Conservation (phyloP, 306 rosid species). For the Styphnolobium japonicum region DNA sequence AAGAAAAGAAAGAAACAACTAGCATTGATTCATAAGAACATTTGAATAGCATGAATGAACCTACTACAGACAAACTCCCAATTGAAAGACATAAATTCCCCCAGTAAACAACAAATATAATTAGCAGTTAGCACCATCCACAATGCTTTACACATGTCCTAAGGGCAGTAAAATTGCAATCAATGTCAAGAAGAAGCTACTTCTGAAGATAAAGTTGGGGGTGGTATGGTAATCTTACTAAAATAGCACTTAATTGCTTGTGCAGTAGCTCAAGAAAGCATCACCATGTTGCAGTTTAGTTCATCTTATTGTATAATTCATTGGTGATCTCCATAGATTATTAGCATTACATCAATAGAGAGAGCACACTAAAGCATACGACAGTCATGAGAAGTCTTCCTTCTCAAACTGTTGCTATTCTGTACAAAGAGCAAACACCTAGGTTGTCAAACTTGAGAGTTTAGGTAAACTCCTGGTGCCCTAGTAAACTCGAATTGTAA, state of each 20-base stretch:
- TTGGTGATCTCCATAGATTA: neutral
- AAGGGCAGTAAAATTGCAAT: neutral
- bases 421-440: too few species aligned
- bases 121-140: neutral
- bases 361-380: neutral
- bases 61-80: neutral
- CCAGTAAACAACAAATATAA: neutral
- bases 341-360: neutral
- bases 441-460: neutral
- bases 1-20: neutral
- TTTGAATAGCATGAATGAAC: neutral
- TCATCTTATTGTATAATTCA: slow-evolving; percentile 4
- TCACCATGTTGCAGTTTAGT: neutral
- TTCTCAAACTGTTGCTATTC: neutral
- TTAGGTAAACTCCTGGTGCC: neutral
- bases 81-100: neutral
- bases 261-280: slow-evolving; percentile 8
- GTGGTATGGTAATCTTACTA: neutral
- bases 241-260: neutral
- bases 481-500: neutral
- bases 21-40: neutral
- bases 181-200: neutral
- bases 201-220: neutral
- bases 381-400: neutral
- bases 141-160: neutral